Evolutionary conservation across 768 basidiomycete species (phyloP), one percentile per base, ranked within the genome.

Genomic region (Termitomyces sp.): DNA sequence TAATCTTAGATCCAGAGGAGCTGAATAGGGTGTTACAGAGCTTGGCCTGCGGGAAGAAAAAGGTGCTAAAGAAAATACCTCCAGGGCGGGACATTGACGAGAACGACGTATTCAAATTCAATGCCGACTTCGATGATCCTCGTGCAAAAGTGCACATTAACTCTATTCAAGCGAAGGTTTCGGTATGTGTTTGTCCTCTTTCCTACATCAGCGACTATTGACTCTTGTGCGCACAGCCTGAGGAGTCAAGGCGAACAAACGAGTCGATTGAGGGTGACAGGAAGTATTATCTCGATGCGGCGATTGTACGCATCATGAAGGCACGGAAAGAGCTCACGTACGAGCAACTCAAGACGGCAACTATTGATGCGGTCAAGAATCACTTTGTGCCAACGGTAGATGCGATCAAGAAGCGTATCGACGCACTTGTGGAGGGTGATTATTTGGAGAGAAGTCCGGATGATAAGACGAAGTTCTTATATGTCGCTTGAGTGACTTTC

Each of bases 271-370:
- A 96, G 65, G 86, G 88, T 39, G 95, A 98, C 73, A 85, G 96
- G 62, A 88, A 89, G 62, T 84, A 88, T 67, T 87, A 88, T 60
- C 80, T 98, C 15, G 94, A 98, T 66, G 95, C 95, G 0, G 96
- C 96, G 22, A 96, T 99, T 67, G 96, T 99, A 38, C 88, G 97
- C 7, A 87, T 96, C 69, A 96, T 98, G 94, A 98, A 98, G 73
- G 88, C 86, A 2, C 84, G 86, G 67, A 98, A 96, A 76, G 90
- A 91, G 74, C 78, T 96, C 74, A 79, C 77, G 28, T 87, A 93
- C 67, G 86, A 91, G 66, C 81, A 89, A 65, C 81, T 98, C 68
- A 89, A 92, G 74, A 84, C 86, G 54, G 87, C 88, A 64, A 92
- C 92, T 11, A 87, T 97, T 60, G 88, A 92, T 20, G 89, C 94